Percentiles rank a stretch among this genome's conserved stretches.
phyloP scores from a whole-genome alignment of 2,329 filamentous ascomycete genomes.

The Penicillium digitatum region DNA sequence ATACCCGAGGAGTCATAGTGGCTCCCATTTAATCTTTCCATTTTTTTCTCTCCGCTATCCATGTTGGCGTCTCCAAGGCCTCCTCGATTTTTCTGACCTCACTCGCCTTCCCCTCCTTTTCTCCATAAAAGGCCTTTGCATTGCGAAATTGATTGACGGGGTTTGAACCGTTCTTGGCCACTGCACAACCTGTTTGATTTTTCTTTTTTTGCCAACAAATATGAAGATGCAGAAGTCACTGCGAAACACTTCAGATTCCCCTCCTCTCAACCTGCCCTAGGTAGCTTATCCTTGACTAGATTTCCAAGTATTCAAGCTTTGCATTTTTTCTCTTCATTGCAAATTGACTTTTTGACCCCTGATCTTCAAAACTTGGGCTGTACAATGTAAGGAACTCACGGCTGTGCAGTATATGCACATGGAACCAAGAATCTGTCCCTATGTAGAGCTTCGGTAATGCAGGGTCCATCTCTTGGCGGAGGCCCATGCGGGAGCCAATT shows the following conservation, averaged over 20 bases:
- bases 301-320: conserved; percentile 16
- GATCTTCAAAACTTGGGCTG: not conserved
- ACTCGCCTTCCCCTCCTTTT: conserved; percentile 12
- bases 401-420: not conserved
- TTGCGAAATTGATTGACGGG: conserved; percentile 20
- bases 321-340: conserved; percentile 13
- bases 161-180: conserved; percentile 17
- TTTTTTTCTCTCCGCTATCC: conserved; percentile 15
- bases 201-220: conserved; percentile 19
- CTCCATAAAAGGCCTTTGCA: conserved; percentile 19
- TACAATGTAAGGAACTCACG: not conserved
- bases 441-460: conserved; percentile 3
- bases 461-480: conserved; percentile 20
- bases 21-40: conserved; percentile 12
- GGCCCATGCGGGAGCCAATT: conserved; percentile 13
- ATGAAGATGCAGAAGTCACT: conserved; percentile 17
- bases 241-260: conserved; percentile 3
- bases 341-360: not conserved
- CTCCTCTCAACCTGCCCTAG: not conserved
- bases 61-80: conserved; percentile 19
- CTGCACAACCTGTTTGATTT: conserved; percentile 10
- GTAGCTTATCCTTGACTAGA: conserved; percentile 18
- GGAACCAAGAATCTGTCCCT: not conserved
- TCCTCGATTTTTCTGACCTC: conserved; percentile 16
- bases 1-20: conserved; percentile 57